Base-by-base conservation (phyloP, 306 rosid species). In the Begonia fuchsioides region DNA sequence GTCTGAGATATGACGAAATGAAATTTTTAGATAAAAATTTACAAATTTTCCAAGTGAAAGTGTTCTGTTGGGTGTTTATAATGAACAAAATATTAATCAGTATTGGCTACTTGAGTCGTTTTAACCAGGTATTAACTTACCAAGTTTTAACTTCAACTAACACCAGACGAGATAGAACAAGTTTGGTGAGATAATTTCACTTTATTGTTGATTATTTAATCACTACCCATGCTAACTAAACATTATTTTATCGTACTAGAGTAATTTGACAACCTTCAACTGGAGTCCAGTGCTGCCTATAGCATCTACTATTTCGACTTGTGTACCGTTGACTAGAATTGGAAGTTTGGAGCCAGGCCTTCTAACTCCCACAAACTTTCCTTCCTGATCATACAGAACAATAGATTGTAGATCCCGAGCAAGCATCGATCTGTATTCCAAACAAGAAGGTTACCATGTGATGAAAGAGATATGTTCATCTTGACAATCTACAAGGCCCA, bases 231-330 rank as follows among this genome's bases (percentile, higher is more conserved):
- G 35, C 35, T 4, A 26, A 26, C 35, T 26, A 4, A 4, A 8
- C 35, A 26, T 26, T 26, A 26, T 26, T 26, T 6, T 26, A 26
- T 26, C 7, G 35, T 26, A 26, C 7, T 26, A 26, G 35, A 26
- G 35, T 14, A n/a, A 16, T 52, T 44, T 65, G 63, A 12, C 14
- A 50, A 85, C 98, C 94, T 90, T 90, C 72, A 90, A 73, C 72
- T 82, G 74, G 65, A 90, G 78, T 50, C 95, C 97, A 56, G 80
- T 90, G 41, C 95, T 90, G 56, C 97, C 97, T 64, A 84, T 81
- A 53, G 97, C 94, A 72, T 90, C 97, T 53, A 78, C 81, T 50
- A 84, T 55, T 32, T 72, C 72, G 59, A 81, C 75, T 64, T 71
- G 81, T 44, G 68, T 59, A 58, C 92, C 97, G 60, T 79, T 62